phyloP scores from a whole-genome alignment of 2,329 filamentous ascomycete species.

The Epichloe scottii region DNA sequence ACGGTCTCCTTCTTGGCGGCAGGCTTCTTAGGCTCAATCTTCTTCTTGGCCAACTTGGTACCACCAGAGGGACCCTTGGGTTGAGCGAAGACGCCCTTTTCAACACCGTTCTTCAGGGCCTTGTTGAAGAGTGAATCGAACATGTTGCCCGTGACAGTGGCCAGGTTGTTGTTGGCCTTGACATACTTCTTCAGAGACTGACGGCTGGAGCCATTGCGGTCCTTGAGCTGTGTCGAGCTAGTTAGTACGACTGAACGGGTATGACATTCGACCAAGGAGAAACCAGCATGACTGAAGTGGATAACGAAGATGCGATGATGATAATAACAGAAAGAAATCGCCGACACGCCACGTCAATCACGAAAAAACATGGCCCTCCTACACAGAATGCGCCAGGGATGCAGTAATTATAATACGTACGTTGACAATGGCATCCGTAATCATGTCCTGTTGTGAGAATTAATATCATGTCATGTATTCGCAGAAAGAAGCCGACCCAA shows the following conservation, averaged over 20 bases:
- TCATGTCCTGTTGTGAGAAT: slow-evolving; percentile 41
- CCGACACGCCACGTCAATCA: neutral
- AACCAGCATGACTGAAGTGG: no score
- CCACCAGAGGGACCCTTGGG: slow-evolving; percentile 86
- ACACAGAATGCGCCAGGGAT: slow-evolving; percentile 24
- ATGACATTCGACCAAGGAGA: neutral
- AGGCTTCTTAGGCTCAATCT: slow-evolving; percentile 28
- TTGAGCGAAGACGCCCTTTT: slow-evolving; percentile 76
- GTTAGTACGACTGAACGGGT: slow-evolving; percentile 23
- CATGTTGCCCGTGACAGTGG: slow-evolving; percentile 36
- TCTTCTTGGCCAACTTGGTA: slow-evolving; percentile 85
- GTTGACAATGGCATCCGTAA: slow-evolving; percentile 47
- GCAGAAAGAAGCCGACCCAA: neutral
- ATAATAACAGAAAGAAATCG: neutral
- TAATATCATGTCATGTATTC: neutral
- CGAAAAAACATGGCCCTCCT: neutral
- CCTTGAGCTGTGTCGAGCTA: slow-evolving; percentile 39
- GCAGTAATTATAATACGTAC: slow-evolving; percentile 32
- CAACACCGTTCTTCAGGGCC: slow-evolving; percentile 68
- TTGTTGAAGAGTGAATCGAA: slow-evolving; percentile 72
- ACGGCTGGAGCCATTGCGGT: slow-evolving; percentile 49
- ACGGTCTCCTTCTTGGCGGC: slow-evolving; percentile 20
- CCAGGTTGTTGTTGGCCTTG: slow-evolving; percentile 40
- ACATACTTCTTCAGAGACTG: slow-evolving; percentile 51
- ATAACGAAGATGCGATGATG: neutral